Base-by-base conservation (phyloP, 1,139 yeast genomes). In the Williopsis jadinii region DNA sequence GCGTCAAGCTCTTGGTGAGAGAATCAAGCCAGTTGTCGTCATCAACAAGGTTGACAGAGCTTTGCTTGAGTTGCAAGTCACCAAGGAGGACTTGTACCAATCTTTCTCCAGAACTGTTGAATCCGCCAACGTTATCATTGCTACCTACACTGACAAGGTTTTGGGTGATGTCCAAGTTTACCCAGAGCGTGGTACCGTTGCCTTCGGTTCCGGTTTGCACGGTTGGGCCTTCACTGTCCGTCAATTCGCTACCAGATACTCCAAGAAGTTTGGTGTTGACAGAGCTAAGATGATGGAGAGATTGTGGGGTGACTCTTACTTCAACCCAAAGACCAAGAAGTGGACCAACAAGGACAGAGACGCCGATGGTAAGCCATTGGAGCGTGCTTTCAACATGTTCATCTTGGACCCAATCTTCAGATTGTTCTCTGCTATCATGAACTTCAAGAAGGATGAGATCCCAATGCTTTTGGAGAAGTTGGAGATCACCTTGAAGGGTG, bases 141-240 rank as follows among this genome's bases (percentile, higher is more conserved):
- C 97, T 0, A 80, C 95, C 0, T 87, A 94, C 58, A 72, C 81
- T 11, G 97, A 87, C 53, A 74, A 73, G 49, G 84, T 80, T 51
- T 97, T 90, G 59, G 78, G 83, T 37, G 94, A 84, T 52, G 65
- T 92, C 32, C 94, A 94, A 58, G 94, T 94, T 52, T 75, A 87
- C 10, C 98, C 99, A 0, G 88, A 84, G 41, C 75, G 76, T 55
- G 88, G 90, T 59, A 94, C 92, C 59, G 97, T 94, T 8, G 79
- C 94, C 2, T 92, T 94, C 66, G 92, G 96, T 1, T 83, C 95
- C 34, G 98, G 98, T 1, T 70, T 84, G 24, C 98, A 92, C 62
- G 97, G 97, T 5, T 94, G 98, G 98, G 98, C 97, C 1, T 94
- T 94, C 62, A 84, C 87, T 39, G 70, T 94, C 32, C 78, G 85